Evolutionary conservation across 345 rosid species (phyloP).

Genomic region (Microthlaspi erraticum): DNA sequence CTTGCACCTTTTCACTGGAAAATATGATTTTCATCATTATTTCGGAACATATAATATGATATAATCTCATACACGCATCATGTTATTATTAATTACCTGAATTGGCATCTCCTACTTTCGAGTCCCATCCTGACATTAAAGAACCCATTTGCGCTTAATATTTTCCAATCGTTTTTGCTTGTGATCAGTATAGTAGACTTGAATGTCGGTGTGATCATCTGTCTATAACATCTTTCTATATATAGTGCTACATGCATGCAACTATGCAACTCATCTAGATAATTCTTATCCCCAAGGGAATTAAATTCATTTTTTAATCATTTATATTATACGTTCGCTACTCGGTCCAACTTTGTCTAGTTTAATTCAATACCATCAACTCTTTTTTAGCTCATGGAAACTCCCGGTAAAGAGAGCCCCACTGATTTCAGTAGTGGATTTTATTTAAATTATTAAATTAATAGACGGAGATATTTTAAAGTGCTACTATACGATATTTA

Average conservation of each 20-base stretch:
- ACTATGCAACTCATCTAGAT: conserved; percentile 18
- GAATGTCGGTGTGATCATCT: background rate
- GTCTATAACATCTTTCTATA: background rate
- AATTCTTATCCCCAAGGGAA: conserved; percentile 24
- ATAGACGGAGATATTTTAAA: background rate
- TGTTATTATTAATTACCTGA: conserved; percentile 50
- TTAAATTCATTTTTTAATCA: background rate
- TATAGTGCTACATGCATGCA: conserved; percentile 33
- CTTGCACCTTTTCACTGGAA: conserved; percentile 63
- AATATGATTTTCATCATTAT: background rate
- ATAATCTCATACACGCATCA: background rate
- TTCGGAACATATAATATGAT: background rate
- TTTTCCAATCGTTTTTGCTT: background rate
- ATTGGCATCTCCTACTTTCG: conserved; percentile 54
- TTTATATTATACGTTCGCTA: background rate
- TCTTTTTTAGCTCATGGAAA: background rate
- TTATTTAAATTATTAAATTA: background rate
- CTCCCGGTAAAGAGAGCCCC: conserved; percentile 27
- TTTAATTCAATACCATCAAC: background rate
- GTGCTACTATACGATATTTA: background rate
- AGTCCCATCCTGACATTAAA: conserved; percentile 97
- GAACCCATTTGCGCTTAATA: conserved; percentile 72
- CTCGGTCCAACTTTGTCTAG: conserved; percentile 20
- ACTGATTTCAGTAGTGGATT: conserved; percentile 30
- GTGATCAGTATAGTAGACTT: conserved; percentile 4